A percentile compares a stretch with the other conserved stretches of the same genome.
These are phyloP conservation scores for Kwoniella botswanensis DNA, from an alignment of 768 basidiomycete genomes.

Conservation along the genomic window DNA sequence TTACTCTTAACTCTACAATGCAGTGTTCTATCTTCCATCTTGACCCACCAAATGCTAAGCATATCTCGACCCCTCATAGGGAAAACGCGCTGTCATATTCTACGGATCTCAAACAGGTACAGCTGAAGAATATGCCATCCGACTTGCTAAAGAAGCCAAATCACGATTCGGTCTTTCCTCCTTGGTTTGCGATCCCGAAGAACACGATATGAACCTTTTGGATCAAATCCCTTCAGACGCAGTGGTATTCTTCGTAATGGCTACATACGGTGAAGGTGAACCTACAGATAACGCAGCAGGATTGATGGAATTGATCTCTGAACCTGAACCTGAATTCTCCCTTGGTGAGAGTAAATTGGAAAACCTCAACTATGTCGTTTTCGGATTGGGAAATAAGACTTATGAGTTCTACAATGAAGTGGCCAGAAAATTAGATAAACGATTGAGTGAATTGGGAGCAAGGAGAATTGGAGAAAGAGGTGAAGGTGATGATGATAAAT, in stretches of 20 bases:
- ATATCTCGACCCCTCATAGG: background rate
- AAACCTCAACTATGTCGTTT: slow-evolving; percentile 92
- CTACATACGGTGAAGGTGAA: slow-evolving; percentile 98
- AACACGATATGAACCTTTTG: slow-evolving; percentile 97
- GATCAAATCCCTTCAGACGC: slow-evolving; percentile 86
- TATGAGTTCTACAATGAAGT: slow-evolving; percentile 98
- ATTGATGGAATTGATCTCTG: slow-evolving; percentile 88
- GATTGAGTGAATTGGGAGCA: slow-evolving; percentile 79
- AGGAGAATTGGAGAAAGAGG: slow-evolving; percentile 83
- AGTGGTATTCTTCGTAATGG: slow-evolving; percentile 92
- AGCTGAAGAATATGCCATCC: slow-evolving; percentile 93
- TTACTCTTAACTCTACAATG: too few species aligned
- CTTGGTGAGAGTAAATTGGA: slow-evolving; percentile 68
- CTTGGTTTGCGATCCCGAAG: slow-evolving; percentile 96
- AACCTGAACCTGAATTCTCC: slow-evolving; percentile 84
- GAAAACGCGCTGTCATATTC: slow-evolving; percentile 69
- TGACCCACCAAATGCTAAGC: background rate
- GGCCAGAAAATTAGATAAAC: slow-evolving; percentile 74
- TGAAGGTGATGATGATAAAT: slow-evolving; percentile 98
- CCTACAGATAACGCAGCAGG: slow-evolving; percentile 97
- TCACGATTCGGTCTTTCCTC: slow-evolving; percentile 92
- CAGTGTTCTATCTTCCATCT: background rate
- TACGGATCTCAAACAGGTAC: slow-evolving; percentile 99
- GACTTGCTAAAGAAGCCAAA: slow-evolving; percentile 97
- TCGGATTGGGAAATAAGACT: slow-evolving; percentile 73